These are phyloP conservation scores for Colletotrichum scovillei DNA, from an alignment of 2,329 filamentous ascomycete species.

Conservation along the genomic window DNA sequence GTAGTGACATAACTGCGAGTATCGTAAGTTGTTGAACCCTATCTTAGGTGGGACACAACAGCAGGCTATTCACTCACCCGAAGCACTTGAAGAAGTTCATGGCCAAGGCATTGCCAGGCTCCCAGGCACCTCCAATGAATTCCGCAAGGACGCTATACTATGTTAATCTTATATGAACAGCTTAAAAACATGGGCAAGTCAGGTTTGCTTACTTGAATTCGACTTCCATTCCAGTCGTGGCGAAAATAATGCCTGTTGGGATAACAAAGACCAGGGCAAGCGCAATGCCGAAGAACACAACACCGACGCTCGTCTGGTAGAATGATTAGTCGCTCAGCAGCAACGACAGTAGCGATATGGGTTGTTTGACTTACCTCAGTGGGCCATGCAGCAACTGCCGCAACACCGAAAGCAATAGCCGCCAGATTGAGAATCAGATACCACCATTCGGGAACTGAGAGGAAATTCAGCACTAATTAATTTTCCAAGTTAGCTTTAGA, in stretches of 20 bases:
- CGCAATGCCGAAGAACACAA: constrained; percentile 55
- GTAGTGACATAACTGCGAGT: constrained; percentile 43
- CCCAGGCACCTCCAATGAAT: constrained; percentile 30
- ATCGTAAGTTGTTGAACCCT: constrained; percentile 11
- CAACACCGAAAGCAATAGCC: constrained; percentile 48
- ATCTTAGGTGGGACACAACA: rapidly evolving
- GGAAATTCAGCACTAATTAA: neutral
- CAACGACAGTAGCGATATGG: no score
- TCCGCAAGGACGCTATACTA: constrained; percentile 38
- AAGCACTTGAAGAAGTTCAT: constrained; percentile 40
- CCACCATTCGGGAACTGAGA: constrained; percentile 57
- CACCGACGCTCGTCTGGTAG: constrained; percentile 50
- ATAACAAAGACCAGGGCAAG: constrained; percentile 56
- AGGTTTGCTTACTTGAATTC: constrained; percentile 19
- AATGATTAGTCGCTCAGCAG: neutral
- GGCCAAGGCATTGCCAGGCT: constrained; percentile 24
- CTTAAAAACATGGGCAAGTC: no score
- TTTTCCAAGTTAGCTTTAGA: no score
- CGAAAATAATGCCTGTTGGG: constrained; percentile 55
- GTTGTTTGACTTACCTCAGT: constrained; percentile 40
- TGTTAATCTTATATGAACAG: rapidly evolving
- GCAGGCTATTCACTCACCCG: constrained; percentile 34
- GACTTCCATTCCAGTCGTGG: constrained; percentile 55
- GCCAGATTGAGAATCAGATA: constrained; percentile 48
- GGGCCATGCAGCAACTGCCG: constrained; percentile 50